Base-by-base conservation (phyloP, 2,329 filamentous ascomycete genomes). In the Mycosphaerella sp. region DNA sequence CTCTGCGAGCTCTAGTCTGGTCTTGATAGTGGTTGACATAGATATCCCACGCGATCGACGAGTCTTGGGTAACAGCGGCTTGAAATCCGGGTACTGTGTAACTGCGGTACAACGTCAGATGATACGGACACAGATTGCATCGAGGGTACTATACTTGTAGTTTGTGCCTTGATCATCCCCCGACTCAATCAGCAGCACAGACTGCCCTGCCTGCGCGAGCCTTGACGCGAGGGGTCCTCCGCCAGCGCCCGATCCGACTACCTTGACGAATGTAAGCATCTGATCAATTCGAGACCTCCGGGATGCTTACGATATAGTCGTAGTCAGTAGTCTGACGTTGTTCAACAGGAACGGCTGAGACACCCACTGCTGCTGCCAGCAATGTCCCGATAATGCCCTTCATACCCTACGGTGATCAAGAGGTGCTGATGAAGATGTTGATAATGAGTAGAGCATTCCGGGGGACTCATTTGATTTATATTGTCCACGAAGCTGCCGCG, bases 231-330 rank as follows among this genome's bases (percentile, higher is more conserved):
- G 64, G 4, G 79, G 79, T 8, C 75, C 79, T 42, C 79, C 80
- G n/a, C 79, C 79, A 5, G 79, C 72, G 4, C 80, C 80, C 6
- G 76, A 79, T 7, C 80, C 80, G 32, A 83, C 78, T 6, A 84
- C 73, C 30, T 34, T 12, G 2, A 12, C 9, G 4, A 12, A 13
- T 34, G 30, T 34, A 4, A 34, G 30, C 30, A 34, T 34, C 30
- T 34, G 10, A 12, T 34, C 30, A 8, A 34, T 25, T 25, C 4
- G 30, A 34, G 30, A 12, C 10, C 10, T 5, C 10, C 9, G 7
- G 13, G 13, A n/a, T 12, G 2, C 30, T 34, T 34, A 28, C 83
- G 71, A 65, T 80, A 83, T 46, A 46, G 52, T 84, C 80, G 18
- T 54, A 58, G 17, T 42, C 53, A 42, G 39, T 47, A 36, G 18